Evolutionary conservation across 1,284 basidiomycete genomes (phyloP), one percentile per base, ranked within the genome.

Genomic region (Naganishia cerealis): DNA sequence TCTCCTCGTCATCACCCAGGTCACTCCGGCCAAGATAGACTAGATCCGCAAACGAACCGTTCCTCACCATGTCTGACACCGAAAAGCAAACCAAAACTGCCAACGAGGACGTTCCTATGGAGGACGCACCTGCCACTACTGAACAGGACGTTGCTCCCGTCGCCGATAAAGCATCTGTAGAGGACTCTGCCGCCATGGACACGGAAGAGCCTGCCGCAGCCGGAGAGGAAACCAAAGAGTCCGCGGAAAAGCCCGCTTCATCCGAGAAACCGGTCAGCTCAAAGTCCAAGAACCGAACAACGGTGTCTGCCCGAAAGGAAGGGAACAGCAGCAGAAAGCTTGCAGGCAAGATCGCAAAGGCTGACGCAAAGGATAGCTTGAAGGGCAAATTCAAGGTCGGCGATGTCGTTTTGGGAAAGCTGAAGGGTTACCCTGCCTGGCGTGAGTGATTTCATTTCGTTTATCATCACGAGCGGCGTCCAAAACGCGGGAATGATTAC

Each of bases 341-440:
- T 21, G 66, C 42, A 21, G 59, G 52, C 36, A 43, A 53, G 58
- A 50, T 57, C n/a, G 61, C 43, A 42, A 57, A 55, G 46, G 56
- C 56, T 13, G 54, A 59, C 16, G 55, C 55, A 16, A 55, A 65
- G 56, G 50, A 36, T 18, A 24, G 40, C 24, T 36, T 15, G n/a
- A 48, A 55, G 42, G 54, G 54, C 29, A 54, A 80, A 71, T 88
- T 86, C 78, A 81, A 83, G 43, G 73, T 84, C 66, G 85, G 90
- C 77, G 93, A 96, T 78, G 85, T 93, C 74, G 93, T 98, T 40
- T 86, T 97, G 69, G 92, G 87, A 48, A 94, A 96, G 83, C 84
- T 99, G 77, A 91, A 91, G 82, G 94, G 95, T 16, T 98, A 86
- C 82, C 92, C 95, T 15, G 86, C 90, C 38, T 98, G 94, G 94